These are phyloP conservation scores for Dioscorea cayenensis DNA, from an alignment of 116 monocot species.

Conservation along the genomic window DNA sequence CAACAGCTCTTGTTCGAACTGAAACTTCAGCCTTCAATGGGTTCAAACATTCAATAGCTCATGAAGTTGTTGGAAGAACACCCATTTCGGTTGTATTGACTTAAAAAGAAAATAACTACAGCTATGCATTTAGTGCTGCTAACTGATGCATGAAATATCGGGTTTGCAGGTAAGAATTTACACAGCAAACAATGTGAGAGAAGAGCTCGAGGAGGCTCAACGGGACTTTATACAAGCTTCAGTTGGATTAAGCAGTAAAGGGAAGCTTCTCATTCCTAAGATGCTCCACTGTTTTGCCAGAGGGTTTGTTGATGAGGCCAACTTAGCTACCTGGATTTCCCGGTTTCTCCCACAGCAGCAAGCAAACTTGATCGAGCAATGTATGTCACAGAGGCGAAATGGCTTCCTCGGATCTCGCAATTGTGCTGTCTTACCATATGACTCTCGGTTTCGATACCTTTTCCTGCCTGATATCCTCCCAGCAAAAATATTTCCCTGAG, in stretches of 20 bases:
- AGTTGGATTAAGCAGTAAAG: constrained; percentile 71
- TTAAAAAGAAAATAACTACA: not conserved
- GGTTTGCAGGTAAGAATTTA: constrained; percentile 73
- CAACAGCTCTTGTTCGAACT: too few relatives aligned
- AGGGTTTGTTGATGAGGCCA: constrained; percentile 48
- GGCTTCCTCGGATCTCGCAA: constrained; percentile 45
- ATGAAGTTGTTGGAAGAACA: not conserved
- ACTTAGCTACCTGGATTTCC: constrained; percentile 62
- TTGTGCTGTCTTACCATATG: constrained; percentile 50
- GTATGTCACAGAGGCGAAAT: constrained; percentile 53
- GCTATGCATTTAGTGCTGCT: not conserved
- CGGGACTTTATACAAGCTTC: constrained; percentile 82
- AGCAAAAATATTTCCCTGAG: not conserved
- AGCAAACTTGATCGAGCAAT: constrained; percentile 60
- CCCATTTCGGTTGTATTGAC: not conserved
- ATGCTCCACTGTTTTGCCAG: constrained; percentile 73
- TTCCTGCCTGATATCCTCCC: constrained; percentile 50
- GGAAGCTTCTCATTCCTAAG: constrained; percentile 84
- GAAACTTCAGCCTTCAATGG: too few relatives aligned
- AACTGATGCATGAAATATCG: not conserved
- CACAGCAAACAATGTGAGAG: constrained; percentile 39
- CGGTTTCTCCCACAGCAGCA: constrained; percentile 69
- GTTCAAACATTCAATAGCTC: too few relatives aligned
- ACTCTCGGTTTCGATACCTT: constrained; percentile 74
- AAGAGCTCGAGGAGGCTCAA: constrained; percentile 68